Base-by-base conservation (phyloP, 1,284 basidiomycete genomes). In the Apiotrichum akiyoshidainum region DNA sequence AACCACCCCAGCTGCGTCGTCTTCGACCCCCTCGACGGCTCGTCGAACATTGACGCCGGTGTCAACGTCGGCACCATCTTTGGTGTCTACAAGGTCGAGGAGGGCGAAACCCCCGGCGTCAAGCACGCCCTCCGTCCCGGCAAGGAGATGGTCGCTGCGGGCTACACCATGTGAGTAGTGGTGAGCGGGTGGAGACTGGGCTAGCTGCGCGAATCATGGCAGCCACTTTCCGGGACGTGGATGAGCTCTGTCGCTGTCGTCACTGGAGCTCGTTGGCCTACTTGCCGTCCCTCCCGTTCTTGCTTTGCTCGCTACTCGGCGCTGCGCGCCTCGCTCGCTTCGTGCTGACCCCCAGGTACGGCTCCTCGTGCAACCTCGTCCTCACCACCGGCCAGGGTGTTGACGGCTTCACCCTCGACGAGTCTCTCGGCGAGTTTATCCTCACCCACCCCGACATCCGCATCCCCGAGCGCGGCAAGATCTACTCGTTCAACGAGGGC, bases 31-130 rank as follows among this genome's bases (percentile, higher is more conserved):
- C 85, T 99, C 56, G 96, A 99, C 72, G 96, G 96, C 55, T 91
- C 88, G 70, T 93, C 90, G 80, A 99, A 99, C 82, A 99, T 99
- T 79, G 96, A 99, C 78, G 96, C 96, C 65, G 96, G 95, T 86
- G 96, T 99, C 65, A 99, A 99, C 81, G 96, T 99, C 74, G 96
- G 96, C 46, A 99, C 96, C 60, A 99, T 99, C 82, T 99, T 99
- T 77, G 96, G 96, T 60, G 89, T 99, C 70, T 99, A 99, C 82
- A 86, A 87, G 72, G 82, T 96, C 57, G 77, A 80, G 70, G 83
- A 85, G 33, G 92, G 84, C 57, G 92, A 90, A 41, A 81, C 82
- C 64, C 93, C 92, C 31, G 83, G 85, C 21, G 73, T 98, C 61
- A 81, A 84, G 63, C 94, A 99, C 76, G 96, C 98, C 22, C 83